Base-by-base conservation (phyloP, 2,329 filamentous ascomycete species). In the Colletotrichum falcatum region DNA sequence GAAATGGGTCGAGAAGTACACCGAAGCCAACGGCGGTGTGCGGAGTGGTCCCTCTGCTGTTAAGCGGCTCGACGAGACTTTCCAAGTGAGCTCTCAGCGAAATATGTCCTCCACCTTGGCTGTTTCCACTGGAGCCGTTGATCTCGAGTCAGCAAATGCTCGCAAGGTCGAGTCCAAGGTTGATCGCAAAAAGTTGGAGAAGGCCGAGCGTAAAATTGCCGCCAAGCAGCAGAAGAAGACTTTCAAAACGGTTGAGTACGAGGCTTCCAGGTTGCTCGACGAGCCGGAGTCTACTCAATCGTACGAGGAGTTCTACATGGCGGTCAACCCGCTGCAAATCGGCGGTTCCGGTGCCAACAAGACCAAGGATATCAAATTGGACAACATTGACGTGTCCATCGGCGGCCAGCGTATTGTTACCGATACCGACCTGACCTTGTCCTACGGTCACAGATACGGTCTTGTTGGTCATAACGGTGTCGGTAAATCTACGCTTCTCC, bases 291-390 rank as follows among this genome's bases (percentile, higher is more conserved):
- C 91, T 76, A 86, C 95, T 16, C 92, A 97, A 86, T 97, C 94
- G 49, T 99, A 99, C 80, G 96, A 99, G 83, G 96, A 99, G 80
- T 98, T 99, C 84, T 99, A 97, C 88, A 98, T 99, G 96, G 92
- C 94, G 64, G 96, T 99, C 85, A 99, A 99, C 81, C 96, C 96
- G 72, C 88, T 99, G 73, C 95, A 98, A 79, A 78, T 98, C 71
- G 95, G 94, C 65, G 84, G 87, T 74, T 81, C 91, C 70, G 88
- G 91, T 39, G 84, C 92, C 70, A 89, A 90, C 75, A 99, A 98
- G 90, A 97, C 95, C 82, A 99, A 99, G 87, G 96, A 99, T 79
- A 95, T 99, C 87, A 99, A 98, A 85, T 86, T 99, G 75, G 96
- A 99, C 82, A 94, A 93, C 76, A 94, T 97, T 78, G 96, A 99